Conservation (phyloP, 2,329 filamentous ascomycete species). For the Phyllachora maydis region DNA sequence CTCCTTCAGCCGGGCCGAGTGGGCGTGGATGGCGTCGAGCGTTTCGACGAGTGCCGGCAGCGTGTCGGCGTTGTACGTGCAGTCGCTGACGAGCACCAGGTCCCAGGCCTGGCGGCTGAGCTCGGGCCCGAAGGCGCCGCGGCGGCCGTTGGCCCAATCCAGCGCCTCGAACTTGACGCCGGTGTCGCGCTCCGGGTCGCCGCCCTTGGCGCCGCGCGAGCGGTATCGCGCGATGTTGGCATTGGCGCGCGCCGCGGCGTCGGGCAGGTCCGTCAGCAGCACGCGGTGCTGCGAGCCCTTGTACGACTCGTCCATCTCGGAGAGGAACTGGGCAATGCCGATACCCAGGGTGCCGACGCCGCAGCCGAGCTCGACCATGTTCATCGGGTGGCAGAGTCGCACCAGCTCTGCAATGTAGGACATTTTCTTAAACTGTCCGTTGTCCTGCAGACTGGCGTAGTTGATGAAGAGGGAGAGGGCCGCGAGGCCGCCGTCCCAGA, state of each 20-base stretch:
- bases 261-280: conserved; percentile 29
- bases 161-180: conserved; percentile 38
- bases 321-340: conserved; percentile 16
- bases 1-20: conserved; percentile 3
- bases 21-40: conserved; percentile 23
- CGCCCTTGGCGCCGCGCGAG: conserved; percentile 4
- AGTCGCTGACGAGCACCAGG: conserved; percentile 33
- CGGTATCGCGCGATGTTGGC: conserved; percentile 21
- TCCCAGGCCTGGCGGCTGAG: conserved; percentile 23
- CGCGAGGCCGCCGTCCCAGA: conserved; percentile 36
- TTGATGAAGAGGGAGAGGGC: conserved; percentile 15
- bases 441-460: conserved; percentile 6
- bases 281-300: conserved; percentile 1
- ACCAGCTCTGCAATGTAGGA: too few species aligned
- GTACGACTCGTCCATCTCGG: conserved; percentile 1
- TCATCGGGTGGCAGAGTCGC: conserved; percentile 13
- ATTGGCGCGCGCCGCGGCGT: conserved; percentile 25
- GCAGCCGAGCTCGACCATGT: conserved; percentile 32
- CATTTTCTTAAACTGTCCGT: neutral
- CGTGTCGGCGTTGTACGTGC: conserved; percentile 38
- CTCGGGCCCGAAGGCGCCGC: conserved; percentile 20
- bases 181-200: conserved; percentile 11
- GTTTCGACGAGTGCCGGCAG: conserved; percentile 31
- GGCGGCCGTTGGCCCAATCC: conserved; percentile 31
- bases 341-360: conserved; percentile 35